Percentiles rank a stretch among this genome's conserved stretches.
Evolutionary conservation across 2,329 filamentous ascomycete genomes (phyloP).

Genomic region (Rugonectria rugulosa): DNA sequence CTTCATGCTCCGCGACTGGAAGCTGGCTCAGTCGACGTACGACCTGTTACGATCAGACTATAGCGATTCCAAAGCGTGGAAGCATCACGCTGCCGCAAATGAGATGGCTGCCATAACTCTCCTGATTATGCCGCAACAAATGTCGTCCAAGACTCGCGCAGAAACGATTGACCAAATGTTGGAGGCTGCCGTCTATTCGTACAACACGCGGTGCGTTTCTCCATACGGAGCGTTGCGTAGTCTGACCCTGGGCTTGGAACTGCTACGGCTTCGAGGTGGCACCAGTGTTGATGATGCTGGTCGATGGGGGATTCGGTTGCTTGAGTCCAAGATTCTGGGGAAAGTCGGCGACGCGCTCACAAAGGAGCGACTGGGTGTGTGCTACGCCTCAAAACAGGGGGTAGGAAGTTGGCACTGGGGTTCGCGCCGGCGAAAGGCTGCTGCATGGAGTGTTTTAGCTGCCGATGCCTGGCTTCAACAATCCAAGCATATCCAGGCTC

Average conservation of each 20-base stretch:
- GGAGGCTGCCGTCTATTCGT: slow-evolving; percentile 91
- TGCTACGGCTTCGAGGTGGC: slow-evolving; percentile 81
- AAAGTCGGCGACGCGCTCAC: slow-evolving; percentile 81
- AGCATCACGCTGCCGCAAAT: slow-evolving; percentile 89
- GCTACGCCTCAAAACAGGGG: slow-evolving; percentile 78
- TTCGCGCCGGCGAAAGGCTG: slow-evolving; percentile 80
- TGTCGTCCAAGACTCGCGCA: slow-evolving; percentile 77
- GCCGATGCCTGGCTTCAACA: slow-evolving; percentile 85
- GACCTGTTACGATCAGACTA: slow-evolving; percentile 90
- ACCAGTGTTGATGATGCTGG: slow-evolving; percentile 86
- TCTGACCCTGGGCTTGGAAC: slow-evolving; percentile 78
- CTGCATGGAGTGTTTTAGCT: slow-evolving; percentile 85
- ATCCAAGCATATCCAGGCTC: slow-evolving; percentile 79
- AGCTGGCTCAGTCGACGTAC: slow-evolving; percentile 89
- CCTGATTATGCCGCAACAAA: slow-evolving; percentile 76
- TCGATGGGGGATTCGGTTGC: slow-evolving; percentile 79
- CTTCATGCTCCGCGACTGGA: slow-evolving; percentile 97
- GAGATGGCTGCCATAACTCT: slow-evolving; percentile 93
- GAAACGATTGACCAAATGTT: slow-evolving; percentile 88
- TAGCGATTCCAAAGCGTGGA: slow-evolving; percentile 96
- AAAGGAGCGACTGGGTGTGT: slow-evolving; percentile 85
- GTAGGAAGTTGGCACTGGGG: slow-evolving; percentile 73
- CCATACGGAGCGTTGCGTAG: slow-evolving; percentile 83
- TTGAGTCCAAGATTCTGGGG: slow-evolving; percentile 81
- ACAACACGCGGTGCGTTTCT: slow-evolving; percentile 82